phyloP scores from a whole-genome alignment of 1,139 yeast species.

The Hansenula sp. region DNA sequence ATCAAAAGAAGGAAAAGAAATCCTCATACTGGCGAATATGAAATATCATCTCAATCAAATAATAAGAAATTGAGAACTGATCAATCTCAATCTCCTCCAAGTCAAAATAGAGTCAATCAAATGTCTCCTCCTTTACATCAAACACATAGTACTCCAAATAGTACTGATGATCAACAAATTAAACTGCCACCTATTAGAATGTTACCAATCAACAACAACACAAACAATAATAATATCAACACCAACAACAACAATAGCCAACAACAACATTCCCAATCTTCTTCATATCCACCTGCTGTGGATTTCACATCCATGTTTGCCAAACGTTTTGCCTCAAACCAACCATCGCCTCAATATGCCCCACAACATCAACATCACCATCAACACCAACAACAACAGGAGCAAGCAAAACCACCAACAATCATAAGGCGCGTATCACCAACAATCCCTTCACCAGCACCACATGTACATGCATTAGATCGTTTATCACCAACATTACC shows the following conservation, averaged over 20 bases:
- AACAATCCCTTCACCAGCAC: not conserved
- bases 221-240: not conserved
- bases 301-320: conserved; percentile 25
- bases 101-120: too few species aligned
- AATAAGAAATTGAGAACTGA: not conserved
- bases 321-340: conserved; percentile 5
- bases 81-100: not conserved
- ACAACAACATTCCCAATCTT: not conserved
- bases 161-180: conserved; percentile 7
- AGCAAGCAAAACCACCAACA: conserved; percentile 3
- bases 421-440: not conserved
- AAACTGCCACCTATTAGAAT: conserved; percentile 21
- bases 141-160: not conserved
- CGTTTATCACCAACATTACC: conserved; percentile 1
- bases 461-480: not conserved
- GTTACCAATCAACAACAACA: conserved; percentile 13
- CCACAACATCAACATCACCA: too few species aligned
- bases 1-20: conserved; percentile 69
- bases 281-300: conserved; percentile 22
- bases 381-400: not conserved
- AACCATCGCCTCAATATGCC: not conserved
- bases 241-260: not conserved
- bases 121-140: not conserved
- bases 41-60: not conserved
- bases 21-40: conserved; percentile 5